Evolutionary conservation across 805 yeast genomes (phyloP).

Genomic region (Barnettozyma siamensis): DNA sequence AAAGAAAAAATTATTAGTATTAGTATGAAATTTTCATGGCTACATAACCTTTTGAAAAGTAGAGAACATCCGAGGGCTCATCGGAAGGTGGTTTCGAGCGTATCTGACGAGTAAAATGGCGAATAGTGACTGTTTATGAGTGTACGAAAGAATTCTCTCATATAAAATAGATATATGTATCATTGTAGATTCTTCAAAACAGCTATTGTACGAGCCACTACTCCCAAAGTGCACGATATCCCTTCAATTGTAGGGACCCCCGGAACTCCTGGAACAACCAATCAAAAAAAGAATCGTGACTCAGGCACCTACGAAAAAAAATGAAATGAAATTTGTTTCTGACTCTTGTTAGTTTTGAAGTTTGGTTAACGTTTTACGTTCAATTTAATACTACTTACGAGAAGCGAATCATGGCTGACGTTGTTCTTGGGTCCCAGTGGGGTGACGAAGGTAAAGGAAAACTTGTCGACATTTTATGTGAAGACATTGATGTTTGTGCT

Average conservation of each 20-base stretch:
- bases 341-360: slow-evolving; percentile 4
- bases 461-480: slow-evolving; percentile 91
- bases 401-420: slow-evolving; percentile 39
- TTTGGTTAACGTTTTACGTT: slow-evolving; percentile 10
- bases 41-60: too few relatives aligned
- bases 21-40: too few relatives aligned
- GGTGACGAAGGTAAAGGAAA: slow-evolving; percentile 99
- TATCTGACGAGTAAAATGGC: too few relatives aligned
- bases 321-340: slow-evolving; percentile 8
- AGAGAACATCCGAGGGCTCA: background rate
- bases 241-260: too few relatives aligned
- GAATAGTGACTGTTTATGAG: background rate
- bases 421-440: slow-evolving; percentile 98
- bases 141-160: background rate
- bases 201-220: too few relatives aligned
- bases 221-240: too few relatives aligned
- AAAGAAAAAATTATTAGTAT: too few relatives aligned
- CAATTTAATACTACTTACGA: background rate
- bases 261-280: background rate
- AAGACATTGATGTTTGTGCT: slow-evolving; percentile 92
- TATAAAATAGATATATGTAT: too few relatives aligned
- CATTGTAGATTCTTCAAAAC: too few relatives aligned
- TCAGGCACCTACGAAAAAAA: slow-evolving; percentile 3
- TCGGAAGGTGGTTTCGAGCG: background rate
- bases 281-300: background rate